phyloP scores from a whole-genome alignment of 108 stramenopile genomes.

The Cyclotella sp. region DNA sequence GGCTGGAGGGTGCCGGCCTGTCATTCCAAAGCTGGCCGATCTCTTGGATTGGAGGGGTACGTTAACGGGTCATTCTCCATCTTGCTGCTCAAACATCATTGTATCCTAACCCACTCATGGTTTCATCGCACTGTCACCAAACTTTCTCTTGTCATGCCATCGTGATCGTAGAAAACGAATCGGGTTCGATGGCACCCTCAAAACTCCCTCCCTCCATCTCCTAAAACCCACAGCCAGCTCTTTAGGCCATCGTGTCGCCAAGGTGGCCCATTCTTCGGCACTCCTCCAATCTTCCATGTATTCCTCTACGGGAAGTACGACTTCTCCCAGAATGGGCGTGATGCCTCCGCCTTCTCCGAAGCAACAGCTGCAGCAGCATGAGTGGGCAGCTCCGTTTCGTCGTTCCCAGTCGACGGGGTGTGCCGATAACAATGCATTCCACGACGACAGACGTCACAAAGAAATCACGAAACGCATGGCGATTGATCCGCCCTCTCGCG shows the following conservation, averaged over 20 bases:
- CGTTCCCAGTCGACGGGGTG: not conserved
- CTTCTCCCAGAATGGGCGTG: not conserved
- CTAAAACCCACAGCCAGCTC: constrained; percentile 33
- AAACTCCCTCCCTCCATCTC: constrained; percentile 27
- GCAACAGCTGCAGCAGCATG: not conserved
- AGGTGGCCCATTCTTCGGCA: constrained; percentile 8
- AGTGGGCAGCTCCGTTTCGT: not conserved
- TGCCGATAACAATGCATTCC: not conserved
- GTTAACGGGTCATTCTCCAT: not conserved
- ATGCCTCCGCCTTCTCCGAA: not conserved
- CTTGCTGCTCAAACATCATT: not conserved
- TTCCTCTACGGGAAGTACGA: not conserved
- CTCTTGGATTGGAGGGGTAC: constrained; percentile 10
- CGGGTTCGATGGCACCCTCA: constrained; percentile 25
- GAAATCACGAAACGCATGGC: constrained; percentile 7
- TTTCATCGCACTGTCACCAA: not conserved
- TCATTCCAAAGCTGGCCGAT: not conserved
- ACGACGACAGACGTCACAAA: not conserved
- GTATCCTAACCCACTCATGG: not conserved
- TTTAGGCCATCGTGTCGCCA: constrained; percentile 20
- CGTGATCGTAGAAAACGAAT: constrained; percentile 5
- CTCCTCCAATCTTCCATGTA: not conserved
- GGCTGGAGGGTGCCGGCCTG: not conserved
- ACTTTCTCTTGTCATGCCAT: not conserved
- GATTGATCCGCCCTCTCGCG: not conserved